Base-by-base conservation (phyloP, 2,329 filamentous ascomycete species). In the Alternaria brassicicola region DNA sequence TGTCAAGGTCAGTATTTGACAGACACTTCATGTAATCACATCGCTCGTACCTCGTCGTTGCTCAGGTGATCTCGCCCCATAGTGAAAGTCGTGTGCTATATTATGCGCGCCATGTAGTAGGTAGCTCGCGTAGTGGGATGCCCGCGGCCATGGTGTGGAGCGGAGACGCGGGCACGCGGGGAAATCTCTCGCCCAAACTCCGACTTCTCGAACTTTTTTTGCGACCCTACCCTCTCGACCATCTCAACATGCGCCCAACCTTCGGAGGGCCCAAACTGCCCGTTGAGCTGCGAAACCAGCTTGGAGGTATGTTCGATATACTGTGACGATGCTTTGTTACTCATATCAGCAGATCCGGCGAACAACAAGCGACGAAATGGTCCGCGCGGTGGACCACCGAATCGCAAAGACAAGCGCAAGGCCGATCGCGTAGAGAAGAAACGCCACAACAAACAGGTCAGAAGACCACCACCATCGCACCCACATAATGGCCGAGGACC, bases 371-470 rank as follows among this genome's bases (percentile, higher is more conserved):
- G 66, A 28, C 62, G 61, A 52, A 65, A 59, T n/a, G 66, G 70
- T 50, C 55, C 66, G 36, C 69, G 71, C 55, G 68, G 72, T 52
- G 70, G 64, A 39, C 69, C 67, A 28, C 52, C 68, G 46, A 76
- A 74, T 52, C 83, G 89, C 65, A 91, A 90, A 78, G 87, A 90
- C 52, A 83, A 85, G 57, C 84, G 90, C 55, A 91, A 88, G 72
- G 84, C 84, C 15, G 86, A 90, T 66, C 83, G 90, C 53, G 78
- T 81, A 21, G 81, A 86, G 66, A 90, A 87, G 74, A 89, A 86
- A 74, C 69, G 75, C 26, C 79, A 80, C 59, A 76, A 74, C 53
- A 63, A 58, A 45, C 50, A 62, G 25, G 17, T 46, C n/a, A 57
- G 62, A 41, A 49, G 65, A 2, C 69, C 64, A 42, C 48, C 57